phyloP scores from a whole-genome alignment of 805 yeast species.

The Candida pseudoglaebosa region DNA sequence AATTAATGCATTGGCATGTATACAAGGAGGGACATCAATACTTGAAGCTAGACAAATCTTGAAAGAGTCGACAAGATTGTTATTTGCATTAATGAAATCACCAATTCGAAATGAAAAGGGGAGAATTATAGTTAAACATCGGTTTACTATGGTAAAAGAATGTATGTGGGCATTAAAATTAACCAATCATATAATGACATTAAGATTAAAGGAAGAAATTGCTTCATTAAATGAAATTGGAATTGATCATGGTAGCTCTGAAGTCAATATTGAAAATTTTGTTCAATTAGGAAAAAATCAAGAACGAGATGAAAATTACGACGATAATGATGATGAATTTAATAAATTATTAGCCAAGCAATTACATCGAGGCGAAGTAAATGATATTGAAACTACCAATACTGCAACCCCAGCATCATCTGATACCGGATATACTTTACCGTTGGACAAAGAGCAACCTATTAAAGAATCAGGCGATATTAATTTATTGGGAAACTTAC shows the following conservation, averaged over 20 bases:
- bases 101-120: slow-evolving; percentile 30
- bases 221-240: slow-evolving; percentile 38
- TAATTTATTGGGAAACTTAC: slow-evolving; percentile 39
- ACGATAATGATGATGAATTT: slow-evolving; percentile 14
- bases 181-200: slow-evolving; percentile 48
- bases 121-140: slow-evolving; percentile 23
- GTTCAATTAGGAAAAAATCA: slow-evolving; percentile 38
- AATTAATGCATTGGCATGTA: slow-evolving; percentile 35
- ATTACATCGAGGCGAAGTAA: slow-evolving; percentile 12
- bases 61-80: slow-evolving; percentile 20
- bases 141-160: slow-evolving; percentile 53
- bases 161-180: slow-evolving; percentile 61
- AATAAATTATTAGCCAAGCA: slow-evolving; percentile 17
- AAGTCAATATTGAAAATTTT: slow-evolving; percentile 46
- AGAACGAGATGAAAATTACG: not conserved
- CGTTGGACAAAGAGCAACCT: slow-evolving; percentile 1
- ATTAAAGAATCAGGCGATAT: slow-evolving; percentile 16
- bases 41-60: slow-evolving; percentile 21
- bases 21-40: slow-evolving; percentile 38
- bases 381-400: not conserved
- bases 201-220: slow-evolving; percentile 42
- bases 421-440: not conserved
- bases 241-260: slow-evolving; percentile 50
- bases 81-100: slow-evolving; percentile 22
- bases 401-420: slow-evolving; percentile 9